Evolutionary conservation across 352 stramenopile genomes (phyloP), one percentile per base, ranked within the genome.

Genomic region (Phytophthora tubulina): DNA sequence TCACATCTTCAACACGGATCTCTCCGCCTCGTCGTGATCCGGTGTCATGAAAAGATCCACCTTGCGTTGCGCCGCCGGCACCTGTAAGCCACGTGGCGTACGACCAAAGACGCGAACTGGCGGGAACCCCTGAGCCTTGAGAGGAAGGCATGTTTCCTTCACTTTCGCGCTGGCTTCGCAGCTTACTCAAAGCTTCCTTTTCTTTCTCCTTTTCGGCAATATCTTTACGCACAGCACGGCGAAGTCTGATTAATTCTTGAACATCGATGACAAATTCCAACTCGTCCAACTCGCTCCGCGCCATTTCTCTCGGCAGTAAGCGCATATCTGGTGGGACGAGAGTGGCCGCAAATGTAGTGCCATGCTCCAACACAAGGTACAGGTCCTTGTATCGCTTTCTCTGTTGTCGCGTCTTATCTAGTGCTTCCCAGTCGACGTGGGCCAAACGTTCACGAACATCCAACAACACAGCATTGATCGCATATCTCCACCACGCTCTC

Each of bases 21-120:
- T 60, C 54, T 52, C 67, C 71, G 48, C 53, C 52, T 52, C 33
- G 58, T 3, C 48, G 38, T 31, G 51, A 70, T 39, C 33, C 17
- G 6, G 45, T 17, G 32, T 11, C 45, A 45, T 59, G 50, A 58
- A 13, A 36, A 61, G 21, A 27, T 8, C 54, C 69, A 68, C 42
- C 17, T 50, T 75, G 67, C 8, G 53, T 33, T 57, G 46, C 53
- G 17, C 57, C 53, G 14, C 67, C 63, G 61, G 74, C 55, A 31
- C 74, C 69, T 51, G 72, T 76, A 70, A 96, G 63, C 89, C 89
- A 96, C 14, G 84, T 84, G 10, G 85, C 82, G 50, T 95, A 96
- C 4, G 79, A 87, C 86, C 88, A 96, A 51, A 92, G 52, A 39
- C 73, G 71, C 14, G 85, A 87, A 32, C 73, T 89, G 7, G 77